phyloP scores from a whole-genome alignment of 768 basidiomycete species.

The Mrakia frigida region DNA sequence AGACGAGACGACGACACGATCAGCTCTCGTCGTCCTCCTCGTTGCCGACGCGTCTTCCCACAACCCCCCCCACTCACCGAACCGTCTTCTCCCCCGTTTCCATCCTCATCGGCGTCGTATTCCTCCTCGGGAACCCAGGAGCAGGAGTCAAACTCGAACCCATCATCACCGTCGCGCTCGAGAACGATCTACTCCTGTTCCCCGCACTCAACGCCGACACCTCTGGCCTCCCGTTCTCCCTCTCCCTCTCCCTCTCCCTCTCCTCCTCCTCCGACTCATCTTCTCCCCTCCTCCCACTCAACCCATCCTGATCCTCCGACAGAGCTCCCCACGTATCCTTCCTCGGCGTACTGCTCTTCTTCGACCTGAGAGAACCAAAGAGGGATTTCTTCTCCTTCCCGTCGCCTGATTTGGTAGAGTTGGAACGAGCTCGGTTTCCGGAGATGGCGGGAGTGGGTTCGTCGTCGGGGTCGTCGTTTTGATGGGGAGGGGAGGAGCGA shows the following conservation, averaged over 20 bases:
- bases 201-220: not conserved
- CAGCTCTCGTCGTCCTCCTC: too few species aligned
- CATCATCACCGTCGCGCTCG: not conserved
- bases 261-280: conserved; percentile 4
- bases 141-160: not conserved
- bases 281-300: too few species aligned
- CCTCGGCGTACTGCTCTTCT: conserved; percentile 32
- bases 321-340: conserved; percentile 35
- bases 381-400: conserved; percentile 36
- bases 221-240: not conserved
- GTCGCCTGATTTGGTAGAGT: conserved; percentile 35
- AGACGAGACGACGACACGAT: not conserved
- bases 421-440: conserved; percentile 41
- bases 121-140: conserved; percentile 4
- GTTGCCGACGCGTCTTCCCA: too few species aligned
- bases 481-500: not conserved
- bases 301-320: conserved; percentile 37
- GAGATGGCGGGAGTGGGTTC: conserved; percentile 13
- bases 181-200: not conserved
- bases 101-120: conserved; percentile 5
- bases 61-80: not conserved
- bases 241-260: not conserved
- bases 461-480: not conserved
- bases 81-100: not conserved
- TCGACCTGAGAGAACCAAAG: conserved; percentile 42